Conservation (phyloP, 768 basidiomycete species). For the Lentinula lateritia region DNA sequence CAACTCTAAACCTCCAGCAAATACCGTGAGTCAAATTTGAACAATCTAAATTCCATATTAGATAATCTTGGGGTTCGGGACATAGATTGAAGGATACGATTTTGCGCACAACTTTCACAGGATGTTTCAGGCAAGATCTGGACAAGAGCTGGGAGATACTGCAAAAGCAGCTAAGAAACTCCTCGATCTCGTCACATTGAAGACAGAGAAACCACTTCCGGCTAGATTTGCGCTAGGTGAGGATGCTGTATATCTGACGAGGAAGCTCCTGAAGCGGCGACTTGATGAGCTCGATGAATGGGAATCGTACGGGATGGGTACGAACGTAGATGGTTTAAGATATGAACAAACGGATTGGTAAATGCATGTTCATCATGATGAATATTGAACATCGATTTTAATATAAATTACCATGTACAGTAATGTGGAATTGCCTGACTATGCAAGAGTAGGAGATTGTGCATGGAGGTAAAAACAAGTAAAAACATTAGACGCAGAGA, state of each 20-base stretch:
- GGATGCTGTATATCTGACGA: not conserved
- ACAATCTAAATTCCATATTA: too few relatives aligned
- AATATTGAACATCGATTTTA: too few relatives aligned
- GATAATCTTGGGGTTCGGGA: not conserved
- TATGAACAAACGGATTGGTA: not conserved
- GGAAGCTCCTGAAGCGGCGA: not conserved
- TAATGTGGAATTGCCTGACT: too few relatives aligned
- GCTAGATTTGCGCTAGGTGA: slow-evolving; percentile 8
- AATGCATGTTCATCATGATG: not conserved
- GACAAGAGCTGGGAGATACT: slow-evolving; percentile 12
- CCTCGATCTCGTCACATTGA: slow-evolving; percentile 8
- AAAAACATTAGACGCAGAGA: too few relatives aligned
- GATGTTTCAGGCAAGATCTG: slow-evolving; percentile 1
- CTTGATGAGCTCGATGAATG: slow-evolving; percentile 9
- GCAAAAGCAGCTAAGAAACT: slow-evolving; percentile 9
- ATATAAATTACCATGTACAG: too few relatives aligned
- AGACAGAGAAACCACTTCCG: slow-evolving; percentile 6
- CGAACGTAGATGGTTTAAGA: not conserved
- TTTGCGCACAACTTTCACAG: slow-evolving; percentile 6
- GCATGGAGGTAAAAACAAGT: too few relatives aligned
- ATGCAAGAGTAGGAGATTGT: too few relatives aligned
- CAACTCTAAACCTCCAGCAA: slow-evolving; percentile 5
- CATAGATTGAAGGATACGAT: slow-evolving; percentile 10
- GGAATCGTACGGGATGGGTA: slow-evolving; percentile 3
- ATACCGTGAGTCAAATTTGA: not conserved